phyloP scores from a whole-genome alignment of 768 basidiomycete species.

The Paxillus involutus region DNA sequence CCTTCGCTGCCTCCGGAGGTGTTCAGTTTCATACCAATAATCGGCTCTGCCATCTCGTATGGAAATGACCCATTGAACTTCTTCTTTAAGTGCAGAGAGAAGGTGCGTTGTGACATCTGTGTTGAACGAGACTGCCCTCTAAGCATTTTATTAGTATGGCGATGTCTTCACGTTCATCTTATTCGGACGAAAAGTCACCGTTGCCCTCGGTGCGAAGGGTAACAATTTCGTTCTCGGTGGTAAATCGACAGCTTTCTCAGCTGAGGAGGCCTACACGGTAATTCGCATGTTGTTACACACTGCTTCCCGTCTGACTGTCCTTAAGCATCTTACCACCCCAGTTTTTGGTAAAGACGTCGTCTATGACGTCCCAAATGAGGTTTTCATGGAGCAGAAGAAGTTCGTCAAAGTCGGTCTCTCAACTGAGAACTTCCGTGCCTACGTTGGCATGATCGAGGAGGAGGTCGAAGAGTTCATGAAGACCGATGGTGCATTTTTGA shows the following conservation, averaged over 20 bases:
- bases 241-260: constrained; percentile 87
- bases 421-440: constrained; percentile 85
- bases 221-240: constrained; percentile 95
- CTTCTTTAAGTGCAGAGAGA: constrained; percentile 74
- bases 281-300: constrained; percentile 10
- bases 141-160: constrained; percentile 64
- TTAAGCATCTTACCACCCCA: constrained; percentile 86
- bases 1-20: constrained; percentile 82
- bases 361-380: constrained; percentile 94
- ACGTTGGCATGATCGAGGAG: constrained; percentile 77
- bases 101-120: constrained; percentile 47
- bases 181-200: constrained; percentile 87
- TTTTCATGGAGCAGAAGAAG: constrained; percentile 99
- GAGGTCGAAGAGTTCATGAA: constrained; percentile 73
- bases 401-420: constrained; percentile 97
- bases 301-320: neutral
- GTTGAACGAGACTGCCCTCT: neutral
- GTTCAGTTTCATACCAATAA: constrained; percentile 88
- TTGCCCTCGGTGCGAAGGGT: constrained; percentile 86
- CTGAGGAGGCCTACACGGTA: constrained; percentile 96
- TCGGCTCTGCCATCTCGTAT: constrained; percentile 88
- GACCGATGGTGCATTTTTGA: constrained; percentile 60
- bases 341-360: constrained; percentile 98
- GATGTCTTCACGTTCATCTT: constrained; percentile 96
- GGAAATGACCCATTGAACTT: constrained; percentile 93